Base-by-base conservation (phyloP, 1,139 yeast species). In the Pichia sp. region DNA sequence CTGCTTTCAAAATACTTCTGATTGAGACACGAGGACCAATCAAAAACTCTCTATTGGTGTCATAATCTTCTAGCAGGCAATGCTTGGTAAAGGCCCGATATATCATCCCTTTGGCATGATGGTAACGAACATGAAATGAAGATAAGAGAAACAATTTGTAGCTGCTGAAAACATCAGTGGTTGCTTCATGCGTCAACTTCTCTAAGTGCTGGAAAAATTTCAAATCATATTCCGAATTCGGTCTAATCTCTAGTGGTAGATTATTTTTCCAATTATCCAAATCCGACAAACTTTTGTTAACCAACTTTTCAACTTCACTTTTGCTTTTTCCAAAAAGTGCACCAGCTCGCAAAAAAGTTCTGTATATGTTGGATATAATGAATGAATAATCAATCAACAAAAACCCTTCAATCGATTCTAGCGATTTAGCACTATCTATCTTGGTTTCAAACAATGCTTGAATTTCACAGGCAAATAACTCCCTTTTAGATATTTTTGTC, bases 221-320 rank as follows among this genome's bases (percentile, higher is more conserved):
- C 39, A 45, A 28, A 41, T 40, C 41, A 44, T 45, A 33, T 31
- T 38, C 39, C 23, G 26, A 23, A 16, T 33, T 37, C 3, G 60
- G 59, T 37, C 60, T 47, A 7, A 57, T 37, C 4, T 26, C 26
- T 10, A 44, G 47, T 0, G 66, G 66, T 27, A 61, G 38, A 23
- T 49, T 49, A 38, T 44, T 10, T 39, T 54, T 51, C 64, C 64
- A 62, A 11, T 41, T 33, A 27, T 60, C 61, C 10, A 61, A 44
- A 33, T 57, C 60, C 7, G 48, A 37, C 5, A 58, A 46, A 36
- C 55, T 38, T 2, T 40, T 34, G 16, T 40, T 28, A 23, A 54
- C 44, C 3, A 40, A 47, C 0, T 45, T 34, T 9, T 44, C 23
- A 1, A 55, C 50, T 34, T 58, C 52, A 7, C 41, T 41, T 4